These are phyloP conservation scores for Boletus rubropictus DNA, from an alignment of 768 basidiomycete species.

Conservation along the genomic window DNA sequence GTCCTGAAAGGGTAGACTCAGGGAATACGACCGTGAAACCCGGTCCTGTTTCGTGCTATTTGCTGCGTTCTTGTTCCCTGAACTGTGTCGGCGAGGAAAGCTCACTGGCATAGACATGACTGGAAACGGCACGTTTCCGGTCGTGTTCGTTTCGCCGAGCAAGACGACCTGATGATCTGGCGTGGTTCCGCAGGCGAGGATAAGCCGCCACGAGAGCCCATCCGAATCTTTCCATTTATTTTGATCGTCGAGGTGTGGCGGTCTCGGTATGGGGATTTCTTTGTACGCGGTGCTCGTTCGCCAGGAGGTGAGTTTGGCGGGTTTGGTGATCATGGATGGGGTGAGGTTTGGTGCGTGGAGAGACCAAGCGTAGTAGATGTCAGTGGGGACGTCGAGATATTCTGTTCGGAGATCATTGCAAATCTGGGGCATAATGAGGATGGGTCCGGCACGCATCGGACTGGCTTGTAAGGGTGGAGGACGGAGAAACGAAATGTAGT, in stretches of 20 bases:
- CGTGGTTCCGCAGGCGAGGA: slow-evolving; percentile 42
- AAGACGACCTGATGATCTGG: slow-evolving; percentile 32
- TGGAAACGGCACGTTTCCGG: slow-evolving; percentile 46
- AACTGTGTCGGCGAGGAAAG: slow-evolving; percentile 29
- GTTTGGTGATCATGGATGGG: slow-evolving; percentile 33
- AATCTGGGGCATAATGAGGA: slow-evolving; percentile 77
- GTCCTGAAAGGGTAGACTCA: slow-evolving; percentile 2
- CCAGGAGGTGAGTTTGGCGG: slow-evolving; percentile 71
- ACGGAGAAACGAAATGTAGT: slow-evolving; percentile 84
- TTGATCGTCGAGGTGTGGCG: slow-evolving; percentile 34
- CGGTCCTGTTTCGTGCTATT: slow-evolving; percentile 55
- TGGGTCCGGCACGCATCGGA: slow-evolving; percentile 30
- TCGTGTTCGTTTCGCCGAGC: slow-evolving; percentile 36
- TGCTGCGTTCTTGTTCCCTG: slow-evolving; percentile 3
- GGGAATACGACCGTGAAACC: slow-evolving; percentile 37
- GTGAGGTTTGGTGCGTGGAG: slow-evolving; percentile 20
- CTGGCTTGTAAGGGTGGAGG: slow-evolving; percentile 63
- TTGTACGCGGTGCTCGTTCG: slow-evolving; percentile 65
- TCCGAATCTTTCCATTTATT: slow-evolving; percentile 23
- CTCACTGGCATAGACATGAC: slow-evolving; percentile 66
- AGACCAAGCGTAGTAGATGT: slow-evolving; percentile 70
- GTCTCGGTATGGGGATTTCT: slow-evolving; percentile 61
- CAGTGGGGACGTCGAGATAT: slow-evolving; percentile 44
- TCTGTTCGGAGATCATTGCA: slow-evolving; percentile 90
- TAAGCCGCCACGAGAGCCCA: slow-evolving; percentile 51